These are phyloP conservation scores for Hymenoscyphus occultus DNA, from an alignment of 2,329 filamentous ascomycete species.

Conservation along the genomic window DNA sequence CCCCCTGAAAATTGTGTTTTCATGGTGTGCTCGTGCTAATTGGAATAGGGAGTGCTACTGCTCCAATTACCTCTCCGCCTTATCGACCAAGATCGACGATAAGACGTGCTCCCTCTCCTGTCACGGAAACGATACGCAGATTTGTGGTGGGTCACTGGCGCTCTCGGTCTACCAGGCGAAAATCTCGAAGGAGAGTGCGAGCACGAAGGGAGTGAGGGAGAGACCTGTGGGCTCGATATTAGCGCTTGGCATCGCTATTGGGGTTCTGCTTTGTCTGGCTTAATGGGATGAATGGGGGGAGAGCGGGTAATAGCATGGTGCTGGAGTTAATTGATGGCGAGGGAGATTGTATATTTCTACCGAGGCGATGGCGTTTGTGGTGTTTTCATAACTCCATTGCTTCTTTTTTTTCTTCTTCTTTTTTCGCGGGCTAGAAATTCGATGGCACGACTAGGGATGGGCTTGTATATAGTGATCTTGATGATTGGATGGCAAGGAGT, in stretches of 20 bases:
- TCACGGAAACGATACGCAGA: slow-evolving; percentile 48
- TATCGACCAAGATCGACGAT: slow-evolving; percentile 48
- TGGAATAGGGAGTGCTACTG: slow-evolving; percentile 57
- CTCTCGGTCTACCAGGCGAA: slow-evolving; percentile 44
- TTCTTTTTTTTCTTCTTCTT: no score
- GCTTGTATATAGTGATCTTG: slow-evolving; percentile 1
- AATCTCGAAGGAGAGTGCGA: slow-evolving; percentile 21
- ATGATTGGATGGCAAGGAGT: not conserved
- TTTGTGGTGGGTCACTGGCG: slow-evolving; percentile 54
- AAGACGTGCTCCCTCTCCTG: slow-evolving; percentile 50
- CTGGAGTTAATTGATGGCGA: not conserved
- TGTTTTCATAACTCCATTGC: not conserved
- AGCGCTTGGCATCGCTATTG: slow-evolving; percentile 29
- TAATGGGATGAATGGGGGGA: slow-evolving; percentile 10
- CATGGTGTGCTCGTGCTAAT: not conserved
- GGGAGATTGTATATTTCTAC: not conserved
- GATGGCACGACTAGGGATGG: not conserved
- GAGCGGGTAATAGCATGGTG: not conserved
- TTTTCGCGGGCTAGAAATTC: no score
- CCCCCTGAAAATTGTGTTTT: not conserved
- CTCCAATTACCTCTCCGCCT: slow-evolving; percentile 46
- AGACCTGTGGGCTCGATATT: slow-evolving; percentile 25
- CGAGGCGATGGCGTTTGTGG: not conserved
- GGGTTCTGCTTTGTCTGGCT: slow-evolving; percentile 26
- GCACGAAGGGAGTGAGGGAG: slow-evolving; percentile 17